Evolutionary conservation across 2,329 filamentous ascomycete species (phyloP).

Genomic region (Cryphonectria naterciae): DNA sequence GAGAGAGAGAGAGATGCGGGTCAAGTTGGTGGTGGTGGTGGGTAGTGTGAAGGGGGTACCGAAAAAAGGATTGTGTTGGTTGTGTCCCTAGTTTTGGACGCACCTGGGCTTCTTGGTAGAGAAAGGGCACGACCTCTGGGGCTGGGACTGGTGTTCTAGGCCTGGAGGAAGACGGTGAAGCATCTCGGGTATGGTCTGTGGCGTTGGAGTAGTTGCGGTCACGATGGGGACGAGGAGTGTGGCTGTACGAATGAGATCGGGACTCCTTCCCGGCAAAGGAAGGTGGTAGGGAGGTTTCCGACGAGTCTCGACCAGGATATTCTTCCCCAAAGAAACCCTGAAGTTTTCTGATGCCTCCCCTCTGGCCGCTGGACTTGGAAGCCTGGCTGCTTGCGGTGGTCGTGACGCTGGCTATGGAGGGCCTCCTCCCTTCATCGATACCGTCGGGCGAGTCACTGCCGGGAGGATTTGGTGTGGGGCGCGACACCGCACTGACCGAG

Average conservation of each 20-base stretch:
- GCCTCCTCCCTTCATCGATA: conserved; percentile 76
- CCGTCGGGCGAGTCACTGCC: conserved; percentile 65
- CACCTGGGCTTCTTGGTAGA: conserved; percentile 85
- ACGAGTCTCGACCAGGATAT: conserved; percentile 73
- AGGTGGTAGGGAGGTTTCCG: conserved; percentile 67
- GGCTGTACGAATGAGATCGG: conserved; percentile 66
- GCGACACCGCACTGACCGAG: conserved; percentile 33
- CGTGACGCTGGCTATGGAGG: conserved; percentile 85
- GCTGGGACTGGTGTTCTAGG: conserved; percentile 85
- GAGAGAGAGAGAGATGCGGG: conserved; percentile 30
- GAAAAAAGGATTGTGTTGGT: conserved; percentile 17
- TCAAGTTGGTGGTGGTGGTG: conserved; percentile 27
- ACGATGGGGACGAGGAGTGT: conserved; percentile 60
- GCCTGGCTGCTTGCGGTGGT: conserved; percentile 81
- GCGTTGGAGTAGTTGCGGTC: conserved; percentile 82
- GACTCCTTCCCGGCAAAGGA: conserved; percentile 60
- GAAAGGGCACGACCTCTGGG: conserved; percentile 95
- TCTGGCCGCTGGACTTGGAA: conserved; percentile 72
- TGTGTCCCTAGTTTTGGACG: conserved; percentile 40
- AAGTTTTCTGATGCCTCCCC: conserved; percentile 78
- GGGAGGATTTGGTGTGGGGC: conserved; percentile 48
- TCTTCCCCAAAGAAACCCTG: conserved; percentile 94
- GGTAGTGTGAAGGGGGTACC: background rate
- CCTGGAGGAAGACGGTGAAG: conserved; percentile 75
- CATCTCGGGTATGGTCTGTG: conserved; percentile 72